These are phyloP conservation scores for Cyclotella sp. DNA, from an alignment of 108 stramenopile species.

Conservation along the genomic window DNA sequence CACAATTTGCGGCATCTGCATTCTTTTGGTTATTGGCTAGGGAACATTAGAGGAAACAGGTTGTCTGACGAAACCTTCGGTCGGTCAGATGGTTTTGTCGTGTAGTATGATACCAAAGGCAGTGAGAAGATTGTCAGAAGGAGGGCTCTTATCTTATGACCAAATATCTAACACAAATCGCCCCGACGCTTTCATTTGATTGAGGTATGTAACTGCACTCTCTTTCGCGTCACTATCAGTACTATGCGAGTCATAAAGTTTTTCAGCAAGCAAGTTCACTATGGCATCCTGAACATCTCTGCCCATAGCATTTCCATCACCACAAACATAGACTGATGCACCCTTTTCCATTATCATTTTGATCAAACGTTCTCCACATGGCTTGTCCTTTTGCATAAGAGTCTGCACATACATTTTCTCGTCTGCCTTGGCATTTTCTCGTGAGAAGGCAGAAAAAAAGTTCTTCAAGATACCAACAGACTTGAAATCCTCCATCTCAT, in stretches of 20 bases:
- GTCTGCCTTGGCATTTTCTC: conserved; percentile 57
- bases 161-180: conserved; percentile 85
- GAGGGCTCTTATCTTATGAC: too few relatives aligned
- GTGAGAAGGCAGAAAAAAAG: conserved; percentile 90
- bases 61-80: too few relatives aligned
- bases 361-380: conserved; percentile 45
- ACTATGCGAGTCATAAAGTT: conserved; percentile 18
- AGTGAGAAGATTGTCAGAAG: too few relatives aligned
- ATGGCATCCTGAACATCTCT: conserved; percentile 89
- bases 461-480: conserved; percentile 70
- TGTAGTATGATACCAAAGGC: too few relatives aligned
- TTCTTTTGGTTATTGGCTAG: too few relatives aligned
- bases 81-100: too few relatives aligned
- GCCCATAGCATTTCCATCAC: conserved; percentile 94
- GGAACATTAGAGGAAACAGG: too few relatives aligned
- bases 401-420: conserved; percentile 91
- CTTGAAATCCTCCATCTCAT: conserved; percentile 75
- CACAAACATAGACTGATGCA: conserved; percentile 89
- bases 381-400: conserved; percentile 56
- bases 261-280: conserved; percentile 55
- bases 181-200: conserved; percentile 68
- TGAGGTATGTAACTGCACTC: conserved; percentile 49
- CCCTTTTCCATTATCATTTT: conserved; percentile 64
- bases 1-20: too few relatives aligned
- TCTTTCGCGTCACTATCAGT: conserved; percentile 23